A percentile compares a stretch with the other conserved stretches of the same genome.
Evolutionary conservation across 1,139 yeast species (phyloP).

Genomic region (Sugiyamaella novakii): DNA sequence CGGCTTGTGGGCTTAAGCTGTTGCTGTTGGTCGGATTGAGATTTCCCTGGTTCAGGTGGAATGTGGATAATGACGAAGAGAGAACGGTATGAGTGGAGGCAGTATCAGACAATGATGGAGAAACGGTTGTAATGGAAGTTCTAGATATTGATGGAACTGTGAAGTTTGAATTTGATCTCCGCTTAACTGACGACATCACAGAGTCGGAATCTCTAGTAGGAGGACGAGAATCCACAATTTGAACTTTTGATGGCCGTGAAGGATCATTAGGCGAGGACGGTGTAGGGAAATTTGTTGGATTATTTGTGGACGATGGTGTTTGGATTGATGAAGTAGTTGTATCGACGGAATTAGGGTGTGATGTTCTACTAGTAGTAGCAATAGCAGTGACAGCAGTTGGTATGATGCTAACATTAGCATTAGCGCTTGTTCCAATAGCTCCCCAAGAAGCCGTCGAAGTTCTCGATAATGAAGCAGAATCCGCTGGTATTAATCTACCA

Average conservation of each 20-base stretch:
- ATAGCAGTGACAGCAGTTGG: not conserved
- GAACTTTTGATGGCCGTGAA: conserved; percentile 29
- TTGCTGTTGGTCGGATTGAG: conserved; percentile 4
- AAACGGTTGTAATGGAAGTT: conserved; percentile 38
- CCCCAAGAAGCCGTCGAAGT: conserved; percentile 13
- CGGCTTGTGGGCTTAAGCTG: conserved; percentile 14
- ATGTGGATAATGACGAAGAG: conserved; percentile 25
- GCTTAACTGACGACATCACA: conserved; percentile 27
- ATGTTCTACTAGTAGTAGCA: not conserved
- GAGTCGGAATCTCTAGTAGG: conserved; percentile 26
- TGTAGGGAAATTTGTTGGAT: conserved; percentile 2
- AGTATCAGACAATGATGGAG: conserved; percentile 33
- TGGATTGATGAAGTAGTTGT: not conserved
- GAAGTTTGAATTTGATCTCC: conserved; percentile 38
- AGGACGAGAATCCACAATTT: conserved; percentile 30
- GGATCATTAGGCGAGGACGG: conserved; percentile 16
- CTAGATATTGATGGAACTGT: conserved; percentile 38
- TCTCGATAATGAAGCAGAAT: conserved; percentile 9
- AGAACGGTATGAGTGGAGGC: conserved; percentile 30
- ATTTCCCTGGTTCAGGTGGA: conserved; percentile 19
- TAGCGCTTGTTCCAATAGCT: not conserved
- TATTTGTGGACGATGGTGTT: not conserved
- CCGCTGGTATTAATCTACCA: conserved; percentile 8
- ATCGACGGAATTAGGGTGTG: not conserved
- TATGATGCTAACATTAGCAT: not conserved